Conservation (phyloP, 768 basidiomycete genomes). For the Pleurotus salmoneostramineus region DNA sequence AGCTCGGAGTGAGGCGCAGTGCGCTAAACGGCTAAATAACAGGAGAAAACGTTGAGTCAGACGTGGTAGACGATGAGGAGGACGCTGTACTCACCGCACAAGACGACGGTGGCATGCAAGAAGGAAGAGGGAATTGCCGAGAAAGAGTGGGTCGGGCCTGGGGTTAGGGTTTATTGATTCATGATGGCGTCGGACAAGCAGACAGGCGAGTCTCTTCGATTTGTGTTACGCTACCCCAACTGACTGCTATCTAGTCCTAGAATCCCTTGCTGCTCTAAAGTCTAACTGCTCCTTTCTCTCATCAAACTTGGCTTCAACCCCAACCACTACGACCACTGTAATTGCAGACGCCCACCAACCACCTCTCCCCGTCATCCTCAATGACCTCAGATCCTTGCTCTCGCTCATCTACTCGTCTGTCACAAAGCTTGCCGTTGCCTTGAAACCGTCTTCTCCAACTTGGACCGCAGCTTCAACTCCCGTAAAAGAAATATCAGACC, state of each 20-base stretch:
- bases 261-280: conserved; percentile 18
- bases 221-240: no score
- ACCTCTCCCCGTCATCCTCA: conserved; percentile 37
- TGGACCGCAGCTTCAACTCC: conserved; percentile 47
- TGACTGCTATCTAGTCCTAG: conserved; percentile 18
- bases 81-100: conserved; percentile 12
- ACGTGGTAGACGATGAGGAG: background rate
- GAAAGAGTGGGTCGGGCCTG: conserved; percentile 5
- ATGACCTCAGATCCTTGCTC: conserved; percentile 56
- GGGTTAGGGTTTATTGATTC: conserved; percentile 13
- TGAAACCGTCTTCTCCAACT: conserved; percentile 55
- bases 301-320: conserved; percentile 25
- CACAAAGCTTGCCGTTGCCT: conserved; percentile 60
- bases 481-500: conserved; percentile 48
- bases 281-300: no score
- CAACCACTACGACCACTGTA: background rate
- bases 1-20: conserved; percentile 13
- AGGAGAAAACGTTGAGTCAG: background rate
- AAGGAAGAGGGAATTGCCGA: background rate
- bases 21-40: conserved; percentile 5
- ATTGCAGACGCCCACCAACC: conserved; percentile 7
- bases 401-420: conserved; percentile 50
- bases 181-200: conserved; percentile 33
- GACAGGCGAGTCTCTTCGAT: conserved; percentile 23
- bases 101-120: background rate